Evolutionary conservation across 192 early-diverging fungal species (phyloP).

Genomic region (Umbelopsis isabellina): DNA sequence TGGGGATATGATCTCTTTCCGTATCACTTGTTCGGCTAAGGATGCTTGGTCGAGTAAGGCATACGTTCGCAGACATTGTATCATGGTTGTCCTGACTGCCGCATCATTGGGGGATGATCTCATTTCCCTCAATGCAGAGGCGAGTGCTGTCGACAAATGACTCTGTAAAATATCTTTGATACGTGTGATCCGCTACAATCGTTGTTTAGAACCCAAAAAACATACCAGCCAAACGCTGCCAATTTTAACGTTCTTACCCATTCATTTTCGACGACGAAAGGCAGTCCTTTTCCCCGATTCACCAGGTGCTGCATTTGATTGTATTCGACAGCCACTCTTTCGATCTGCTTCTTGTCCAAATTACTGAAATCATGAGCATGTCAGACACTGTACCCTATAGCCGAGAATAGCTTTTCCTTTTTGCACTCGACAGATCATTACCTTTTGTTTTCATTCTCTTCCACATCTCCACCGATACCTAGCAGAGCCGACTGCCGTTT

Average conservation of each 20-base stretch:
- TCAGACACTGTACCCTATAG: too few species aligned
- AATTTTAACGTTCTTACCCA: conserved; percentile 57
- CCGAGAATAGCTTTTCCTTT: too few species aligned
- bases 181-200: conserved; percentile 60
- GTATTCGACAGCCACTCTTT: conserved; percentile 83
- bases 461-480: conserved; percentile 8
- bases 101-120: conserved; percentile 29
- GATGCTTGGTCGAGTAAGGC: conserved; percentile 69
- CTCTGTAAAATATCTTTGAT: conserved; percentile 72
- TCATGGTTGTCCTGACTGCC: conserved; percentile 50
- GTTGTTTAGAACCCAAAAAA: not conserved
- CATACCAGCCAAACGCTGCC: not conserved
- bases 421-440: not conserved
- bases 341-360: conserved; percentile 68
- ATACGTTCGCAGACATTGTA: conserved; percentile 76
- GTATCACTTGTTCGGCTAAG: conserved; percentile 68
- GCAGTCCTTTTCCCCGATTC: conserved; percentile 56
- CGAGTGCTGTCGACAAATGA: conserved; percentile 60
- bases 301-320: conserved; percentile 84
- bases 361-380: conserved; percentile 14
- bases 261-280: conserved; percentile 74
- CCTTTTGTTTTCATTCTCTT: conserved; percentile 9
- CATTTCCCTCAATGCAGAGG: conserved; percentile 46
- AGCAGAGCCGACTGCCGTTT: not conserved
- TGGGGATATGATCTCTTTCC: conserved; percentile 55